A percentile compares a stretch with the other conserved stretches of the same genome.
Conservation (phyloP, 805 yeast genomes). For the Metschnikowia drakensbergensis region DNA sequence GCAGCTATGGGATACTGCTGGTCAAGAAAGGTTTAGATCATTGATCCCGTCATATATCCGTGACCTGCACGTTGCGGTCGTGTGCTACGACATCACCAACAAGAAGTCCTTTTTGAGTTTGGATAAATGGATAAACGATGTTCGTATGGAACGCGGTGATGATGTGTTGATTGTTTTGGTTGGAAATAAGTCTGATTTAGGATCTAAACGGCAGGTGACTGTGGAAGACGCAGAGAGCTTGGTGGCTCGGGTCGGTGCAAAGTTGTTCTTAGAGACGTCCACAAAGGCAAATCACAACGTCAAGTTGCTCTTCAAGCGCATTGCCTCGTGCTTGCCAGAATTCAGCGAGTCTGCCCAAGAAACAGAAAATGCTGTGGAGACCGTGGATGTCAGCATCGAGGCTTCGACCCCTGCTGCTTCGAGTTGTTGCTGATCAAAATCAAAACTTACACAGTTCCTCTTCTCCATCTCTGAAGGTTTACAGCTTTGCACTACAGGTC, state of each 20-base stretch:
- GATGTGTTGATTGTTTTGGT: slow-evolving; percentile 87
- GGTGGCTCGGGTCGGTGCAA: slow-evolving; percentile 68
- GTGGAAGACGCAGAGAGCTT: slow-evolving; percentile 80
- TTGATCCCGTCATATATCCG: slow-evolving; percentile 93
- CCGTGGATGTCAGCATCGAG: slow-evolving; percentile 38
- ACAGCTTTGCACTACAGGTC: not conserved
- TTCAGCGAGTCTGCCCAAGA: slow-evolving; percentile 32
- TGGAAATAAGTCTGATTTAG: slow-evolving; percentile 88
- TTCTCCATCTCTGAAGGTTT: not conserved
- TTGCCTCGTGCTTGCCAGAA: slow-evolving; percentile 89
- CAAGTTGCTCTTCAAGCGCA: slow-evolving; percentile 80
- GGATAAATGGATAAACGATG: slow-evolving; percentile 92
- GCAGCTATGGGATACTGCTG: slow-evolving; percentile 98
- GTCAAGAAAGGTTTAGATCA: slow-evolving; percentile 94
- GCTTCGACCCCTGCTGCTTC: slow-evolving; percentile 13
- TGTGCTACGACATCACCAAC: slow-evolving; percentile 90
- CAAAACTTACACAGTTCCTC: not conserved
- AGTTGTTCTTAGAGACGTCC: slow-evolving; percentile 85
- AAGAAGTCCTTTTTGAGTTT: slow-evolving; percentile 80
- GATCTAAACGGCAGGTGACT: slow-evolving; percentile 71
- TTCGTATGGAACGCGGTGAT: slow-evolving; percentile 85
- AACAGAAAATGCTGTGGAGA: slow-evolving; percentile 27
- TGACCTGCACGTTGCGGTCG: slow-evolving; percentile 95
- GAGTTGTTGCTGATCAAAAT: slow-evolving; percentile 10
- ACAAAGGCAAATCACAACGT: slow-evolving; percentile 95